Evolutionary conservation across 176 grass and related monocot genomes (phyloP), one percentile per base, ranked within the genome.

Genomic region (Triticum urartu): DNA sequence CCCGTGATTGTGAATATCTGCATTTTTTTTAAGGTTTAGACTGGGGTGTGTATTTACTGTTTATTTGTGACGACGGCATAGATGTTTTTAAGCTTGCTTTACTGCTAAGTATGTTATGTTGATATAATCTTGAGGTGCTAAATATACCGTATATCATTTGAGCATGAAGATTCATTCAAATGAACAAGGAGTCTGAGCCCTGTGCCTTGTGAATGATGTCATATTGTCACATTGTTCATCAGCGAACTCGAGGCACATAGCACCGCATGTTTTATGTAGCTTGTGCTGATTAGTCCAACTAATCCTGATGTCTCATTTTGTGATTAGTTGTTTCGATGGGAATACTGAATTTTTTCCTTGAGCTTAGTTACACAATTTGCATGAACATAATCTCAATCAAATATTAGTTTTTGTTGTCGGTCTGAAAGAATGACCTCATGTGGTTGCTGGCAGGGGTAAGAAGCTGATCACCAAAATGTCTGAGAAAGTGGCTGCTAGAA

Each of bases 401-500:
- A 66, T 32, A 88, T 78, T 25, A 35, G 1, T 21, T 30, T 28
- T 81, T 58, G 9, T 64, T 32, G 56, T 69, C 20, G 13, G 66
- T 39, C 50, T 68, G 5, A 81, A 8, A 45, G 24, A 68, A 24
- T 83, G 14, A 20, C 35, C 24, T 5, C 5, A 6, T 52, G 48
- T 52, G 13, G 30, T 84, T 80, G n/a, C n/a, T 86, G 6, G 2
- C 89, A 97, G 92, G 92, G 92, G 72, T 21, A 92, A 94, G 80
- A 88, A 59, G 26, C 77, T 97, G 72, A 97, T 89, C 54, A 34
- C 73, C 54, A 58, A 85, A 85, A 97, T 94, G 77, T 92, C 91
- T 74, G 91, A 97, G 78, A 92, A 92, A 74, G 94, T 97, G 48
- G 94, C 91, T n/a, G 90, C 87, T 60, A 88, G 88, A 52, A 91